Evolutionary conservation across 371 early-diverging fungal genomes (phyloP).

Genomic region (Mortierella sp.): DNA sequence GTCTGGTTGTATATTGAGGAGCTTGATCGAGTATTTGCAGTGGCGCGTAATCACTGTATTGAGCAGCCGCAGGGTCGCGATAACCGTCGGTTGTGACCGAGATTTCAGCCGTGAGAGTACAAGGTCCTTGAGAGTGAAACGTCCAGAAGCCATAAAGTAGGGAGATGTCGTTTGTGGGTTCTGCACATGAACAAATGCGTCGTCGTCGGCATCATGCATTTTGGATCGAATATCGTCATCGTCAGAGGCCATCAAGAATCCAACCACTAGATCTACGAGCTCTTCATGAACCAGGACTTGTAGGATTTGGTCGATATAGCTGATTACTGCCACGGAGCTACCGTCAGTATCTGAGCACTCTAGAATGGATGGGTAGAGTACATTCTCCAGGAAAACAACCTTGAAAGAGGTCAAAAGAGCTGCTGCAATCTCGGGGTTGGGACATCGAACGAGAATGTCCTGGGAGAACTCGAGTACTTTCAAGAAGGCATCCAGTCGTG

Average conservation of each 20-base stretch:
- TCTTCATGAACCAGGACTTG: constrained; percentile 80
- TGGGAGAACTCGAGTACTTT: constrained; percentile 87
- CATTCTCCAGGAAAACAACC: constrained; percentile 83
- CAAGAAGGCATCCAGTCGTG: constrained; percentile 81
- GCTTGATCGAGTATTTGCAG: constrained; percentile 75
- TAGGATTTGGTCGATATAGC: constrained; percentile 87
- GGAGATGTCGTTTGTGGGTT: constrained; percentile 54
- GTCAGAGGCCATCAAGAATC: constrained; percentile 81
- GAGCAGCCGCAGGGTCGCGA: constrained; percentile 84
- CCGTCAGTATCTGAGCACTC: constrained; percentile 94
- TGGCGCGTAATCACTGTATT: constrained; percentile 80
- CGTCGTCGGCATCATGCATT: constrained; percentile 14
- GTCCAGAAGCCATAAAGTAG: constrained; percentile 63
- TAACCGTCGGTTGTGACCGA: constrained; percentile 78
- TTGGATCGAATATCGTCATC: constrained; percentile 34
- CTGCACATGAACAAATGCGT: constrained; percentile 48
- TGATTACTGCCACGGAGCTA: constrained; percentile 88
- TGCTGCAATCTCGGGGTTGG: constrained; percentile 73
- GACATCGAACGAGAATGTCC: constrained; percentile 83
- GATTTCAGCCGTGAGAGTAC: constrained; percentile 81
- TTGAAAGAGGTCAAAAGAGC: constrained; percentile 75
- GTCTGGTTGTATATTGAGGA: constrained; percentile 76
- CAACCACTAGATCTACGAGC: constrained; percentile 76
- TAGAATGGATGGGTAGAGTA: constrained; percentile 85
- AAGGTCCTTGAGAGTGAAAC: constrained; percentile 81